These are phyloP conservation scores for Pholiota molesta DNA, from an alignment of 768 basidiomycete genomes.

Conservation along the genomic window DNA sequence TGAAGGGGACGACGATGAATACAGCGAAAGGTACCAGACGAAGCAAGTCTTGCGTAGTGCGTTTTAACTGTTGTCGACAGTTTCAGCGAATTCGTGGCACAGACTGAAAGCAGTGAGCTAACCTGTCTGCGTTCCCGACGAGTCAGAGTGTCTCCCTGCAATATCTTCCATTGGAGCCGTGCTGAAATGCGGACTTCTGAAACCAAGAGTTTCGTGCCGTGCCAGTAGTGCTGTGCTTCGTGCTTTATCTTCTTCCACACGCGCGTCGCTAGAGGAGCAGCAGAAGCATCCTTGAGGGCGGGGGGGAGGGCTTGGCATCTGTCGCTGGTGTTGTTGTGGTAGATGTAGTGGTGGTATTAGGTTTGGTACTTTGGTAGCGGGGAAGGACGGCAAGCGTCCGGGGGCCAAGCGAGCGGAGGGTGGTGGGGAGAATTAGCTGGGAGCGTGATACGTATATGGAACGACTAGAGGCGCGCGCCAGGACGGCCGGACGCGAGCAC, in stretches of 20 bases:
- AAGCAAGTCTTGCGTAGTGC: constrained; percentile 92
- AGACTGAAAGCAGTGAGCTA: constrained; percentile 15
- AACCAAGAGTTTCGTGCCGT: constrained; percentile 90
- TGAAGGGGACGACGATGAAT: constrained; percentile 96
- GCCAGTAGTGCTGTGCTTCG: constrained; percentile 96
- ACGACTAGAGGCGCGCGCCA: constrained; percentile 42
- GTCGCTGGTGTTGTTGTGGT: constrained; percentile 19
- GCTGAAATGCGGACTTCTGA: constrained; percentile 92
- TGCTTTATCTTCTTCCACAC: constrained; percentile 95
- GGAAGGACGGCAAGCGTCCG: constrained; percentile 20
- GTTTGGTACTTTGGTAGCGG: constrained; percentile 40
- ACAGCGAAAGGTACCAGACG: constrained; percentile 94
- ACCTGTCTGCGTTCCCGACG: constrained; percentile 94
- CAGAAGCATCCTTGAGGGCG: constrained; percentile 43
- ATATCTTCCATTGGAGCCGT: constrained; percentile 87
- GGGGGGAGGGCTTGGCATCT: constrained; percentile 56
- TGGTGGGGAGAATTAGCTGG: constrained; percentile 26
- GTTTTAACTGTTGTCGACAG: constrained; percentile 62
- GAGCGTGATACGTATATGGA: constrained; percentile 29
- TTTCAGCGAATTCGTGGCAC: constrained; percentile 1
- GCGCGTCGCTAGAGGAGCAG: constrained; percentile 54
- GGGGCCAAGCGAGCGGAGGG: constrained; percentile 19
- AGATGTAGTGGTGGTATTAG: constrained; percentile 23
- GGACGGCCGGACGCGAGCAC: constrained; percentile 47
- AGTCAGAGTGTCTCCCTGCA: constrained; percentile 90